Percentiles rank a stretch among this genome's conserved stretches.
These are phyloP conservation scores for Aspergillus sclerotiicarbonarius DNA, from an alignment of 495 filamentous ascomycete species.

Conservation along the genomic window DNA sequence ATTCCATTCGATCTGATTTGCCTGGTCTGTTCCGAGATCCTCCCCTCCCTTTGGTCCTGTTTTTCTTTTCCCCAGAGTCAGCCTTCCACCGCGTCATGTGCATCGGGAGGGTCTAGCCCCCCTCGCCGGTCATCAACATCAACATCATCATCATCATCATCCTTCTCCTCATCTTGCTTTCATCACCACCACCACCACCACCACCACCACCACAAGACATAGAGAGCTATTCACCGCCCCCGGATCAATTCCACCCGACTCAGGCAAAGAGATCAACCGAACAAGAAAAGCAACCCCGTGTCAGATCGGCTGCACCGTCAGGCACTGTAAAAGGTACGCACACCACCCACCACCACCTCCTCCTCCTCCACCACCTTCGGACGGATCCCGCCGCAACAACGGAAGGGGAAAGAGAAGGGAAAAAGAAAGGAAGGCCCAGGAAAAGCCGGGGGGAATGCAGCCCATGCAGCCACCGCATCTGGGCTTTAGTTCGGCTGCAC, in stretches of 20 bases:
- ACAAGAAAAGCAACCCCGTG: no score
- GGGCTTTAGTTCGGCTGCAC: not conserved
- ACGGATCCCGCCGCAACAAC: not conserved
- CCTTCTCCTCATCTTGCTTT: slow-evolving; percentile 1
- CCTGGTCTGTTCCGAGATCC: not conserved
- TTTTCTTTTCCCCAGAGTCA: slow-evolving; percentile 6
- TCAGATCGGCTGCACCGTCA: no score
- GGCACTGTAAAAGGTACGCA: not conserved
- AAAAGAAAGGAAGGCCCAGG: not conserved
- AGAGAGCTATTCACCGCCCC: no score
- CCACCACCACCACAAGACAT: no score
- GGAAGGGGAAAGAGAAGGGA: not conserved
- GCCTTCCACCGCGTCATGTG: slow-evolving; percentile 26
- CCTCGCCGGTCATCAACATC: slow-evolving; percentile 6
- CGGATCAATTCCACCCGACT: not conserved
- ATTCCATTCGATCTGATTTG: not conserved
- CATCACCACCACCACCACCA: not conserved
- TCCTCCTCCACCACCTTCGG: no score
- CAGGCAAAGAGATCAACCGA: not conserved
- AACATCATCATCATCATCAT: slow-evolving; percentile 10
- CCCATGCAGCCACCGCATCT: not conserved
- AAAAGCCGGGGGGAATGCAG: not conserved
- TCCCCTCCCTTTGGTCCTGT: slow-evolving; percentile 2
- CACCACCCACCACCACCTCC: no score
- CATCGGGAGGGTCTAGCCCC: slow-evolving; percentile 36